Percentiles rank a stretch among this genome's conserved stretches.
These are phyloP conservation scores for Apophysomyces variabilis DNA, from an alignment of 371 early-diverging fungal species.

Conservation along the genomic window DNA sequence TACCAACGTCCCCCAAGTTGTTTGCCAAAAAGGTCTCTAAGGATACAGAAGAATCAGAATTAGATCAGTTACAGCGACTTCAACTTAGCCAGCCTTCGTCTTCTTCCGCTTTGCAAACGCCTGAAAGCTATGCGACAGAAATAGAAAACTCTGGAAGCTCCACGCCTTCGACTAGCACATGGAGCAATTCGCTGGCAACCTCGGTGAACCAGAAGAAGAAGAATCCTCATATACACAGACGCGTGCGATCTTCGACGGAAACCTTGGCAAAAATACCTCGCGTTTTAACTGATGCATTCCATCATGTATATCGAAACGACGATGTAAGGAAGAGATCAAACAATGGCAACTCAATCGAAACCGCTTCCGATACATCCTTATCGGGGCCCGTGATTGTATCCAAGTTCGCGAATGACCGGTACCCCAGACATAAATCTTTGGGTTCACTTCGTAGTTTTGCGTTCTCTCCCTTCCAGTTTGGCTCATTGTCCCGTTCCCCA, in stretches of 20 bases:
- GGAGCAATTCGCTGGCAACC: neutral
- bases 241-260: conserved; percentile 3
- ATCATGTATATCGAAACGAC: conserved; percentile 16
- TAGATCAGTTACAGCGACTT: neutral
- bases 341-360: neutral
- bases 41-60: neutral
- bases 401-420: neutral
- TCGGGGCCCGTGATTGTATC: neutral
- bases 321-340: neutral
- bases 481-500: neutral
- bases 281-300: conserved; percentile 20
- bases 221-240: neutral
- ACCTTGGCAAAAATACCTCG: conserved; percentile 25
- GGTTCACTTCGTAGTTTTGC: neutral
- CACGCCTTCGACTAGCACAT: neutral
- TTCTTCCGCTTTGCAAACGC: neutral
- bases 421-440: conserved; percentile 1
- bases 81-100: neutral
- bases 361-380: neutral
- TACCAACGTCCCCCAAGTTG: neutral
- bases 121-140: neutral
- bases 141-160: neutral
- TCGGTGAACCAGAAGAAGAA: neutral
- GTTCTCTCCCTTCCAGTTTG: neutral
- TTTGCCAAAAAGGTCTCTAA: neutral